phyloP scores from a whole-genome alignment of 228 moss, liverwort and hornwort species.

The Sphagnum fallax region DNA sequence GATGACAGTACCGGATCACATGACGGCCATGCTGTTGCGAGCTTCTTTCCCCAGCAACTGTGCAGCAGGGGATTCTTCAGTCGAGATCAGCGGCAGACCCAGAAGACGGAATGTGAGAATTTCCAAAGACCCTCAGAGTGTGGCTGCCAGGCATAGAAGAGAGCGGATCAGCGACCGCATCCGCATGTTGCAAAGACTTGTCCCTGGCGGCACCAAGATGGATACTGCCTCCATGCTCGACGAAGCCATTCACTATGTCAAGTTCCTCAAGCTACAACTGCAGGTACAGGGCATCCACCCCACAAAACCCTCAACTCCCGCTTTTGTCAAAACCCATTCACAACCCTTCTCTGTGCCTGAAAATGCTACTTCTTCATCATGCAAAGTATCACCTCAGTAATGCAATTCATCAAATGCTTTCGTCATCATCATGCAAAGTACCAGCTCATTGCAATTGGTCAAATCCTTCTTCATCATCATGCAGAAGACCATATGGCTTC shows the following conservation, averaged over 20 bases:
- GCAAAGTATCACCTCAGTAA: too few relatives aligned
- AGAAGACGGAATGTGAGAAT: slow-evolving; percentile 54
- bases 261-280: slow-evolving; percentile 90
- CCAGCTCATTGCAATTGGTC: neutral
- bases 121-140: slow-evolving; percentile 94
- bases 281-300: slow-evolving; percentile 22
- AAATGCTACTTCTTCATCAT: neutral
- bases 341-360: neutral
- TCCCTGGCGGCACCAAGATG: slow-evolving; percentile 95
- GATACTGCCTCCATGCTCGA: slow-evolving; percentile 99
- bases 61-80: slow-evolving; percentile 9
- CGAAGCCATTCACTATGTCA: slow-evolving; percentile 93
- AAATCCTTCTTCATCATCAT: too few relatives aligned
- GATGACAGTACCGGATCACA: neutral
- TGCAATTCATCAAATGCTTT: neutral
- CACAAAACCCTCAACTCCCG: too few relatives aligned
- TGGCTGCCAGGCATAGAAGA: slow-evolving; percentile 83
- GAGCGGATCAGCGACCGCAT: slow-evolving; percentile 95
- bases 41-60: slow-evolving; percentile 2
- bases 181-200: slow-evolving; percentile 76
- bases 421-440: neutral
- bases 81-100: slow-evolving; percentile 47
- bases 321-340: neutral
- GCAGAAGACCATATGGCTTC: too few relatives aligned
- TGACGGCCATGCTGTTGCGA: slow-evolving; percentile 3